Evolutionary conservation across 78 protist species (phyloP).

Genomic region (Parvularia atlantis): DNA sequence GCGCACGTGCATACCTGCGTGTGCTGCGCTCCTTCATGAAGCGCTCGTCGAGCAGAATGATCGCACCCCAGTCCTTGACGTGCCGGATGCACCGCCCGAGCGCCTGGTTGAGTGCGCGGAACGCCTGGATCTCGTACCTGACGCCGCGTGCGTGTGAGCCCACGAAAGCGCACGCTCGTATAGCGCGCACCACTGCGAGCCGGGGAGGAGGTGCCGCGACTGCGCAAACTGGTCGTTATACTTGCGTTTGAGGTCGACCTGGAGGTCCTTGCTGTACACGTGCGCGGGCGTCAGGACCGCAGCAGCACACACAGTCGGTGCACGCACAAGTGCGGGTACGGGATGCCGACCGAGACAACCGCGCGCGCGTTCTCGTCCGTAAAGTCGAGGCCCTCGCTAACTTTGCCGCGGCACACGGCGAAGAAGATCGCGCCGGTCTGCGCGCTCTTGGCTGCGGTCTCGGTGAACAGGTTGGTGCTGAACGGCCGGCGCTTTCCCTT

Average conservation of each 20-base stretch:
- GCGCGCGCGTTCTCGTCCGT: slow-evolving; percentile 37
- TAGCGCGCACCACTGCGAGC: not conserved
- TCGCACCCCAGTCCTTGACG: slow-evolving; percentile 39
- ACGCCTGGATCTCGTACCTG: slow-evolving; percentile 41
- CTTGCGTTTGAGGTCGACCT: slow-evolving; percentile 1
- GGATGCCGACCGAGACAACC: slow-evolving; percentile 53
- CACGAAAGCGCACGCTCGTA: not conserved
- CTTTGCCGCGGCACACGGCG: slow-evolving; percentile 54
- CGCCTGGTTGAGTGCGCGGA: slow-evolving; percentile 56
- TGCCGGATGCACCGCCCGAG: slow-evolving; percentile 54
- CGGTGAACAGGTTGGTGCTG: not conserved
- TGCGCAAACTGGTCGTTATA: not conserved
- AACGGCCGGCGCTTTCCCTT: too few relatives aligned
- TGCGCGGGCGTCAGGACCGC: too few relatives aligned
- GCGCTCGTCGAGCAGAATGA: slow-evolving; percentile 37
- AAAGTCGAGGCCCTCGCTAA: slow-evolving; percentile 47
- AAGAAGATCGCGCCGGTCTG: slow-evolving; percentile 34
- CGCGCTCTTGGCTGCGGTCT: not conserved
- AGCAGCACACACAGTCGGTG: not conserved
- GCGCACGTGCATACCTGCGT: not conserved
- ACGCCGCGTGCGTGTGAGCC: not conserved
- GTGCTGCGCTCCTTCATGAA: not conserved
- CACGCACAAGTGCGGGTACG: slow-evolving; percentile 25
- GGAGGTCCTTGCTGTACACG: not conserved
- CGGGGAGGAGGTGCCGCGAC: not conserved